These are phyloP conservation scores for Pleurotus djamor DNA, from an alignment of 768 basidiomycete genomes.

Conservation along the genomic window DNA sequence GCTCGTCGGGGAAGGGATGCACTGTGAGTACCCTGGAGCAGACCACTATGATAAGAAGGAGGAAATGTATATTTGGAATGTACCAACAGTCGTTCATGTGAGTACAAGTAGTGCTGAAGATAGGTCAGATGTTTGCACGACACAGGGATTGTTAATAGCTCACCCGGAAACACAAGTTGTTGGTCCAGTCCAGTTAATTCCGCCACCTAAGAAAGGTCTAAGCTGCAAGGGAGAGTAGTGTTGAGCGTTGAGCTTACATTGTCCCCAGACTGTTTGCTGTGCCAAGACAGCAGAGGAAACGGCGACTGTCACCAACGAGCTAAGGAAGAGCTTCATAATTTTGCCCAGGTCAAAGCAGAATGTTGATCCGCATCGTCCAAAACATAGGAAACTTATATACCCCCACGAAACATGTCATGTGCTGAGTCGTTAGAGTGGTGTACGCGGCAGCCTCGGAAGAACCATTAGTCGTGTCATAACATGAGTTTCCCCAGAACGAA, in stretches of 20 bases:
- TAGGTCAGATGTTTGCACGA: background rate
- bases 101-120: slow-evolving; percentile 17
- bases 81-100: slow-evolving; percentile 24
- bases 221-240: background rate
- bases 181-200: slow-evolving; percentile 36
- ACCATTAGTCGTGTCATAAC: background rate
- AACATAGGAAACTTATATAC: background rate
- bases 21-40: slow-evolving; percentile 36
- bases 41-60: background rate
- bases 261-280: slow-evolving; percentile 18
- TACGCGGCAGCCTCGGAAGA: background rate
- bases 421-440: background rate
- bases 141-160: background rate
- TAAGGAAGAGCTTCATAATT: background rate
- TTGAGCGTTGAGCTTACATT: slow-evolving; percentile 17
- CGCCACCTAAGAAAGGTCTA: slow-evolving; percentile 15
- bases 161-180: slow-evolving; percentile 41
- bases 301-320: background rate
- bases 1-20: slow-evolving; percentile 22
- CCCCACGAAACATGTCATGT: background rate
- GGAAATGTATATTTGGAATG: background rate
- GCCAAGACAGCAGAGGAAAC: slow-evolving; percentile 14
- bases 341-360: background rate
- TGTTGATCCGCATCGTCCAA: too few relatives aligned
- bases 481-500: background rate